A percentile compares a stretch with the other conserved stretches of the same genome.
These are phyloP conservation scores for Beauveria caledonica DNA, from an alignment of 2,329 filamentous ascomycete genomes.

Conservation along the genomic window DNA sequence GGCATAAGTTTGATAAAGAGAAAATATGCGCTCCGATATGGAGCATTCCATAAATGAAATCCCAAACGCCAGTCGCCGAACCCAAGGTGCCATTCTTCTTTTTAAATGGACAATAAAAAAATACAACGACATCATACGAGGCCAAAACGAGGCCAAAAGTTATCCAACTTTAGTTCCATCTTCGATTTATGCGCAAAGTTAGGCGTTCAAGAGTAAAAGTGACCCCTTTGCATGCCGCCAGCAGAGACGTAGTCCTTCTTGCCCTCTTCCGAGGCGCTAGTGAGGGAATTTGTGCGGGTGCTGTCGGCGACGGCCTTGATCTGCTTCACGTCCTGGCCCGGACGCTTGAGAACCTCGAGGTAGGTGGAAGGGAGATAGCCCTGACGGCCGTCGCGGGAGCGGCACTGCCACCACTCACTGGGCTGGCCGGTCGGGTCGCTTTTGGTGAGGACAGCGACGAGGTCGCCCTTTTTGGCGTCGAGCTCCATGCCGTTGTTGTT, in stretches of 20 bases:
- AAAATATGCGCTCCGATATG: not conserved
- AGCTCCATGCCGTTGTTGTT: slow-evolving; percentile 67
- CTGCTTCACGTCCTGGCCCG: slow-evolving; percentile 41
- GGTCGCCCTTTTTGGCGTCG: slow-evolving; percentile 86
- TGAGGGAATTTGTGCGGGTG: slow-evolving; percentile 41
- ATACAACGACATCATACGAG: not conserved
- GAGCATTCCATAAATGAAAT: not conserved
- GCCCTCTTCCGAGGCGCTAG: slow-evolving; percentile 35
- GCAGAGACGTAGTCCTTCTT: slow-evolving; percentile 46
- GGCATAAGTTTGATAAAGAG: not conserved
- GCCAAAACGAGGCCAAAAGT: not conserved
- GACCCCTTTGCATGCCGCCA: slow-evolving; percentile 50
- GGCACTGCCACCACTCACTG: slow-evolving; percentile 95
- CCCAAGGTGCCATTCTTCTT: not conserved
- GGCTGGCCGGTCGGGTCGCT: slow-evolving; percentile 85
- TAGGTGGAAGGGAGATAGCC: slow-evolving; percentile 91
- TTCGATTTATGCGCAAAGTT: not conserved
- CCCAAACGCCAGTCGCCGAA: slow-evolving; percentile 8
- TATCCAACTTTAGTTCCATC: not conserved
- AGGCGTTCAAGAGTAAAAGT: slow-evolving; percentile 43
- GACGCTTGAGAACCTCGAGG: slow-evolving; percentile 62
- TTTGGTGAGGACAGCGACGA: slow-evolving; percentile 90
- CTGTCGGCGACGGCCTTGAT: slow-evolving; percentile 43
- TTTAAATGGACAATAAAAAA: not conserved
- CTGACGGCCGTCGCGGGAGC: slow-evolving; percentile 79